Evolutionary conservation across 176 grass and related monocot genomes (phyloP).

Genomic region (Cenchrus americanus): DNA sequence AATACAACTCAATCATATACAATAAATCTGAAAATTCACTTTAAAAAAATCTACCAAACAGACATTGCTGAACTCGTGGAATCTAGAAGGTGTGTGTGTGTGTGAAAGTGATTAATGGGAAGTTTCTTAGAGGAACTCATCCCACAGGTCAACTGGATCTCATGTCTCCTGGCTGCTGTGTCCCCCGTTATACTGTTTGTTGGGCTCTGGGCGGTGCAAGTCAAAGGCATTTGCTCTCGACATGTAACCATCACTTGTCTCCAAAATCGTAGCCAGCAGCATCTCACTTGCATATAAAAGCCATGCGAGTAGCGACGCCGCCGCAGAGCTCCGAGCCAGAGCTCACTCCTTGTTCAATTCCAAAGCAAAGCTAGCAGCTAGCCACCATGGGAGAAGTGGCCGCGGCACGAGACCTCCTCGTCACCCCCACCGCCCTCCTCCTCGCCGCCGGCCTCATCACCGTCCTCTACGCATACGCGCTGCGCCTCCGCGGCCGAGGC

Average conservation of each 20-base stretch:
- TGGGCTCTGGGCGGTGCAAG: not conserved
- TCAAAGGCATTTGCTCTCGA: not conserved
- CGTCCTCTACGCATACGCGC: conserved; percentile 22
- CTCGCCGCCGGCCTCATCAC: conserved; percentile 34
- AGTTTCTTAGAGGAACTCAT: too few relatives aligned
- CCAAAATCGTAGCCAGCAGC: not conserved
- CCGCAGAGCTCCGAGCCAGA: too few relatives aligned
- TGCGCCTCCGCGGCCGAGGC: not conserved
- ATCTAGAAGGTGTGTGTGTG: too few relatives aligned
- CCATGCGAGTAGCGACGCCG: not conserved
- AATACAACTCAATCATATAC: too few relatives aligned
- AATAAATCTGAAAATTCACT: too few relatives aligned
- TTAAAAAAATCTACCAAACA: too few relatives aligned
- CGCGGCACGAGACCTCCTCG: conserved; percentile 11
- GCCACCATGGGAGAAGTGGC: conserved; percentile 11
- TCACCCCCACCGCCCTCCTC: conserved; percentile 26
- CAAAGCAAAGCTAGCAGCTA: not conserved
- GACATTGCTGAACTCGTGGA: too few relatives aligned
- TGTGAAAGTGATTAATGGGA: too few relatives aligned
- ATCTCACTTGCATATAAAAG: not conserved
- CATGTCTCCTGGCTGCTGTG: too few relatives aligned
- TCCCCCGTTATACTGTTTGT: not conserved
- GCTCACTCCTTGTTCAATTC: not conserved
- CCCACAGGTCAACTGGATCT: too few relatives aligned
- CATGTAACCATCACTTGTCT: not conserved